Base-by-base conservation (phyloP, 768 basidiomycete species). In the Amyloporia xantha region DNA sequence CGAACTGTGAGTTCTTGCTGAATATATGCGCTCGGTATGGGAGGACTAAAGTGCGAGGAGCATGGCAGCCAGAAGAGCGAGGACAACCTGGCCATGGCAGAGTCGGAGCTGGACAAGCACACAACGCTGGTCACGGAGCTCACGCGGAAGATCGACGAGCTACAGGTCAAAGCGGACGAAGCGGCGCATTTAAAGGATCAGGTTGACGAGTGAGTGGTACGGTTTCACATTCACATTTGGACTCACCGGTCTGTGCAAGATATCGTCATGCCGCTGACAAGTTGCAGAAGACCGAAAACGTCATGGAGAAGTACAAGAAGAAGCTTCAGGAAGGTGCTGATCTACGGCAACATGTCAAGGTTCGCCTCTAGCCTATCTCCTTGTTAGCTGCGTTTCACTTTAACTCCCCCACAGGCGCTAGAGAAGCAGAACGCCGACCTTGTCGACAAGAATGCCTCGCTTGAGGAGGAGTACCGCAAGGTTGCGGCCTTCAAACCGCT, bases 301-400 rank as follows among this genome's bases (percentile, higher is more conserved):
- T 96, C 24, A 90, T 96, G 79, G 93, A 97, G 68, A 99, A 98
- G 66, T 94, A 97, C 68, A 95, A 94, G 71, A 94, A 91, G 76
- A 99, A 98, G 68, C 76, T 98, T 1, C 95, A 97, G 59, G 96
- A 97, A 63, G 82, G 87, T 3, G 91, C 88, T 12, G 91, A 95
- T 54, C 71, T 94, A 17, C 81, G 92, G 23, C 90, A 91, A 53
- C 82, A 84, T 49, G 81, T 94, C 60, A 91, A 88, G 70, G 90
- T 86, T 48, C 30, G 21, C 28, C 43, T 41, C 15, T n/a, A n/a
- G n/a, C 30, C 21, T 43, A 30, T 28, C 28, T 35, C 30, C 20
- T n/a, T 37, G 27, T 54, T 13, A 52, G 27, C 33, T 33, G 7
- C 51, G 20, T 46, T 12, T 33, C 24, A 30, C 19, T 19, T 35